A percentile compares a stretch with the other conserved stretches of the same genome.
Conservation (phyloP, 352 stramenopile genomes). For the Pythium dissotocum region DNA sequence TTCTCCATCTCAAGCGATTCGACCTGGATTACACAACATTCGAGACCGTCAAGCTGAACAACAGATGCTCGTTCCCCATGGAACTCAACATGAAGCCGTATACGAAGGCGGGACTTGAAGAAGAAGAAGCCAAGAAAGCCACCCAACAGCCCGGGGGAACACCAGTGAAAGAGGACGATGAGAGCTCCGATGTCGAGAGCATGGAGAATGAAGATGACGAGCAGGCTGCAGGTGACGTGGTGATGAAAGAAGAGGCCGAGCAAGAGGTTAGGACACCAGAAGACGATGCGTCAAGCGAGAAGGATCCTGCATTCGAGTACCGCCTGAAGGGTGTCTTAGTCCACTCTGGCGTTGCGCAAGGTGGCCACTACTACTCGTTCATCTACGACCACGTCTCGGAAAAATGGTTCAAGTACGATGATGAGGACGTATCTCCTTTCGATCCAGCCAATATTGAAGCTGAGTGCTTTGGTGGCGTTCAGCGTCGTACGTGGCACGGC, state of each 20-base stretch:
- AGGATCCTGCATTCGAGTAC: conserved; percentile 96
- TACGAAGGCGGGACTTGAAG: conserved; percentile 96
- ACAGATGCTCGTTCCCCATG: conserved; percentile 97
- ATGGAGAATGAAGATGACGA: conserved; percentile 18
- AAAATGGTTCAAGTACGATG: conserved; percentile 99
- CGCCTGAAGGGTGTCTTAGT: conserved; percentile 97
- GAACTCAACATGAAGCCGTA: conserved; percentile 98
- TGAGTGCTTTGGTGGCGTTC: conserved; percentile 98
- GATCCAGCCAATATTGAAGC: conserved; percentile 95
- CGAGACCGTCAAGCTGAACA: conserved; percentile 99
- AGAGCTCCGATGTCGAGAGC: background rate
- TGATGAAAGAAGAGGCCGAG: conserved; percentile 6
- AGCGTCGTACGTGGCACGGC: conserved; percentile 92
- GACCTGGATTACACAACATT: conserved; percentile 99
- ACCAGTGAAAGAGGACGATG: background rate
- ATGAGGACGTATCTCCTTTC: conserved; percentile 98
- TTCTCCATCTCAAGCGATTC: conserved; percentile 99
- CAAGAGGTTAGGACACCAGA: background rate
- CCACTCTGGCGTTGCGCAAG: conserved; percentile 97
- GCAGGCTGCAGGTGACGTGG: conserved; percentile 1
- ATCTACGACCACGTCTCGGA: conserved; percentile 88
- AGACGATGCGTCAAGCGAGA: background rate
- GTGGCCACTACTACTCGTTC: conserved; percentile 98
- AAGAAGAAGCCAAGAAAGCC: conserved; percentile 69
- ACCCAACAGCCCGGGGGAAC: background rate